These are phyloP conservation scores for Xylaria sp. DNA, from an alignment of 2,329 filamentous ascomycete species.

Conservation along the genomic window DNA sequence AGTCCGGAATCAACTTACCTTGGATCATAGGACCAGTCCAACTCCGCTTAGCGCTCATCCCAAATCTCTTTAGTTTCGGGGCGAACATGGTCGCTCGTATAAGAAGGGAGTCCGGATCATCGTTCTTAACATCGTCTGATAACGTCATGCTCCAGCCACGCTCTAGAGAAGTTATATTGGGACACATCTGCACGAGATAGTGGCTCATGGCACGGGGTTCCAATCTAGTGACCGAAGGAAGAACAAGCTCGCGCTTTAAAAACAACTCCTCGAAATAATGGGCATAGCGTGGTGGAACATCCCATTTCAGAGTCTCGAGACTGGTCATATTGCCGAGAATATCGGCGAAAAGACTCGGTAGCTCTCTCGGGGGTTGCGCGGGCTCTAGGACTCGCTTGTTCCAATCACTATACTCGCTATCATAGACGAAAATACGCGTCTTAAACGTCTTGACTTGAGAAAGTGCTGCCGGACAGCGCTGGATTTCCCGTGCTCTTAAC, in stretches of 20 bases:
- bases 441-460: constrained; percentile 27
- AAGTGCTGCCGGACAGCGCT: constrained; percentile 22
- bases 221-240: constrained; percentile 24
- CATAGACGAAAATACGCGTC: background rate
- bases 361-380: constrained; percentile 5
- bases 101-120: background rate
- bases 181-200: constrained; percentile 26
- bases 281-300: background rate
- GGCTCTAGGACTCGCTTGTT: constrained; percentile 8
- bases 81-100: constrained; percentile 10
- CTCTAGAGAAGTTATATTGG: constrained; percentile 22
- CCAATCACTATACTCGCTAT: background rate
- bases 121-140: background rate
- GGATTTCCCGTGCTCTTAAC: constrained; percentile 9
- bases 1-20: constrained; percentile 5
- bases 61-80: constrained; percentile 21
- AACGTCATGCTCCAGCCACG: background rate
- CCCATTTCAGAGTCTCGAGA: constrained; percentile 29
- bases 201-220: constrained; percentile 1
- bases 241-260: constrained; percentile 2
- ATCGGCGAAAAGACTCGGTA: constrained; percentile 14
- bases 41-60: background rate
- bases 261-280: constrained; percentile 18
- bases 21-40: constrained; percentile 9
- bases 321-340: constrained; percentile 31